Evolutionary conservation across 2,329 filamentous ascomycete genomes (phyloP).

Genomic region (Cladosporium velox): DNA sequence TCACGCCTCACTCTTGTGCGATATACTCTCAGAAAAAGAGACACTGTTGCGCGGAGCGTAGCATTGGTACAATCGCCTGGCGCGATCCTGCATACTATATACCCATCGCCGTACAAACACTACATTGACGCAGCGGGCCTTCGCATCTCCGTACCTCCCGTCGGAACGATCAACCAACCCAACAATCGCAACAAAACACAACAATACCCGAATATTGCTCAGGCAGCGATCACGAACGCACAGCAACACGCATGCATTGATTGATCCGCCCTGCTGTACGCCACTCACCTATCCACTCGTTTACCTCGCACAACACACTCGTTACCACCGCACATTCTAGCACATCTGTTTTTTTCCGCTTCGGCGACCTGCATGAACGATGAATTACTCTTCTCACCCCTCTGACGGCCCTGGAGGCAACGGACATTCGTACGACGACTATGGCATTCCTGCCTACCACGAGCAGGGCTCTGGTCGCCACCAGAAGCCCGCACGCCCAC

Average conservation of each 20-base stretch:
- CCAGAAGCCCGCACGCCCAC: background rate
- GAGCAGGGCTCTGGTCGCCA: conserved; percentile 16
- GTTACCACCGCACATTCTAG: background rate
- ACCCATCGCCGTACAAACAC: conserved; percentile 1
- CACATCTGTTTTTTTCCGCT: background rate
- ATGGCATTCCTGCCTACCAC: conserved; percentile 19
- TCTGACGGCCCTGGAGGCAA: conserved; percentile 13
- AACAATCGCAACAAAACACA: conserved; percentile 2
- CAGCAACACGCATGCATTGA: conserved; percentile 19
- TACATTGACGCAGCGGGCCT: conserved; percentile 1
- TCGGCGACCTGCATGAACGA: conserved; percentile 19
- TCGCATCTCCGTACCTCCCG: conserved; percentile 13
- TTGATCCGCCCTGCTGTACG: conserved; percentile 12
- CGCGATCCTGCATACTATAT: conserved; percentile 8
- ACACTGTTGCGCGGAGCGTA: conserved; percentile 4
- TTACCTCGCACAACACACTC: conserved; percentile 1
- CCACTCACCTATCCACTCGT: conserved; percentile 12
- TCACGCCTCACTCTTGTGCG: background rate
- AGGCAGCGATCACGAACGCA: conserved; percentile 12
- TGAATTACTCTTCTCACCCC: conserved; percentile 13
- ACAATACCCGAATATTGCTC: conserved; percentile 4
- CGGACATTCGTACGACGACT: conserved; percentile 11
- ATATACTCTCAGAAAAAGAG: background rate
- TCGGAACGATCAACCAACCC: conserved; percentile 11
- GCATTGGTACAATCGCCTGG: conserved; percentile 12